Conservation (phyloP, 192 early-diverging fungal species). For the Entophlyctis luteolus region DNA sequence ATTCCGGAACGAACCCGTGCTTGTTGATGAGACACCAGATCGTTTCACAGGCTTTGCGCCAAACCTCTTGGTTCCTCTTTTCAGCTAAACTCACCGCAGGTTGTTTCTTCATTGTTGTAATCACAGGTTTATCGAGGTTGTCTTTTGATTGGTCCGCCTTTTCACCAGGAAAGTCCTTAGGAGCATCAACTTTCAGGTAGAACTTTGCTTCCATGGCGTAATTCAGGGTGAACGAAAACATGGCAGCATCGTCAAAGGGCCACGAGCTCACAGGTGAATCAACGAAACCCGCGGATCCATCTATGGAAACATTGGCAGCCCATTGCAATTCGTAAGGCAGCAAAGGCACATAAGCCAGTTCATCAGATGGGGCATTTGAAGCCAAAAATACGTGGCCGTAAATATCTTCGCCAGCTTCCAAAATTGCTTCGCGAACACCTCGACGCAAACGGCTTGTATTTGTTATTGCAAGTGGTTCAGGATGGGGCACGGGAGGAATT, state of each 20-base stretch:
- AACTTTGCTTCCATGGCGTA: not conserved
- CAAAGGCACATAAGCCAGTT: not conserved
- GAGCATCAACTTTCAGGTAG: not conserved
- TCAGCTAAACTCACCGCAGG: not conserved
- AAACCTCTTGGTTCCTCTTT: not conserved
- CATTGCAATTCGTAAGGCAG: constrained; percentile 21
- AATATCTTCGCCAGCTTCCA: constrained; percentile 8
- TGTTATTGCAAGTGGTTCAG: constrained; percentile 4
- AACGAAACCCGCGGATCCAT: not conserved
- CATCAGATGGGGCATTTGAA: not conserved
- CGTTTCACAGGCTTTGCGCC: constrained; percentile 9
- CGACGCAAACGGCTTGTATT: not conserved
- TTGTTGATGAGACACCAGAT: constrained; percentile 12
- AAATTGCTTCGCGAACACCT: constrained; percentile 15
- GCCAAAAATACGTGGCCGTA: constrained; percentile 19
- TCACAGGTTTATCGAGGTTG: not conserved
- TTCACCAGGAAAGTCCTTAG: not conserved
- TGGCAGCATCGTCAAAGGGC: constrained; percentile 25
- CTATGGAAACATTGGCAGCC: not conserved
- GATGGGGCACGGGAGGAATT: constrained; percentile 6
- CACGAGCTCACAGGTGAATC: not conserved
- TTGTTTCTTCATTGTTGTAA: not conserved
- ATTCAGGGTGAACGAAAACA: constrained; percentile 7
- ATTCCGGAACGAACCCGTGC: constrained; percentile 8
- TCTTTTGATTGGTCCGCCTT: not conserved